Base-by-base conservation (phyloP, 257 asterid genomes). In the Gentiana dahurica region DNA sequence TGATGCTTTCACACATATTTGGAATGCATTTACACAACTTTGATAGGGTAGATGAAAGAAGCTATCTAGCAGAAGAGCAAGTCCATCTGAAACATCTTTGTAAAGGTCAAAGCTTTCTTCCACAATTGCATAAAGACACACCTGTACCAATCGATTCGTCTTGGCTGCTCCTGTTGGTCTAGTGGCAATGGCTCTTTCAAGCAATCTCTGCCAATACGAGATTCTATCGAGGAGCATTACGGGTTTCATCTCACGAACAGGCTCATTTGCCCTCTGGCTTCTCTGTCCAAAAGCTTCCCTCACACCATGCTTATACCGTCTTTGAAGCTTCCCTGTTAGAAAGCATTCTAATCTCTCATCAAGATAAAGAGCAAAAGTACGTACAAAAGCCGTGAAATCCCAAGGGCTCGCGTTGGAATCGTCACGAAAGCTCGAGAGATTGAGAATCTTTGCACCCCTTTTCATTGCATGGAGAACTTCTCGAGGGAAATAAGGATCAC, bases 401-500 rank as follows among this genome's bases (percentile, higher is more conserved):
- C 95, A 88, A 0, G 96, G 95, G 48, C 87, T 82, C 0, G 94
- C 82, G 54, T 80, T 81, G 0, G 96, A 82, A 53, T 85, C 95
- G 36, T 88, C 95, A 0, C 94, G 81, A 11, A 88, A 88, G 67
- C 77, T 68, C 2, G 89, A 70, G 2, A 85, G 77, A 34, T 88
- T 85, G 66, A 85, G 95, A 51, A 85, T 88, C 70, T 77, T 81
- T 57, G 95, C 83, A 1, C 94, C 96, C 4, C 82, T 66, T 24
- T 82, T 85, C 96, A 88, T 88, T 15, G 95, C 85, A 24, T 85
- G 96, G 46, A 88, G 86, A 59, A 88, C 93, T 66, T 88, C 95
- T 34, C 94, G 66, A 1, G 96, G 96, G 74, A 88, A 88, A 61
- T 88, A 88, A 8, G 94, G 96, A 68, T 88, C 95, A 0, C 91